Evolutionary conservation across 257 asterid genomes (phyloP).

Genomic region (Solanum megistacrolobum): DNA sequence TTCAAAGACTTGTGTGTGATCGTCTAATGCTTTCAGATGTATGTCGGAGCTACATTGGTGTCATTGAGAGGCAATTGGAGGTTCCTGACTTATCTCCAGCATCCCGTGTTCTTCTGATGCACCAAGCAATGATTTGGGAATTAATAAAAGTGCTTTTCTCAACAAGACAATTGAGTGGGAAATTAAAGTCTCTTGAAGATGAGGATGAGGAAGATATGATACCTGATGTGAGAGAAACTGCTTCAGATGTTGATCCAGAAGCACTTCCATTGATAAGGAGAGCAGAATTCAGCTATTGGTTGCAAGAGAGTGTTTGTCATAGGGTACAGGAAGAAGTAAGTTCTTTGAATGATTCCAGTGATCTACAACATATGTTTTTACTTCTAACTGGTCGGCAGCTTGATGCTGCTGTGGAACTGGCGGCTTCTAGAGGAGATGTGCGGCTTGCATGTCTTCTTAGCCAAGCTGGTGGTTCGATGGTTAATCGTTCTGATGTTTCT

Average conservation of each 20-base stretch:
- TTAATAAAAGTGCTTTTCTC: conserved; percentile 85
- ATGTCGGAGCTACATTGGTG: conserved; percentile 70
- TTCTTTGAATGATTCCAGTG: conserved; percentile 47
- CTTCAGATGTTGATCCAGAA: conserved; percentile 58
- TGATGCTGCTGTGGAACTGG: conserved; percentile 83
- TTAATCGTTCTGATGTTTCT: conserved; percentile 54
- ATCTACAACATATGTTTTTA: conserved; percentile 76
- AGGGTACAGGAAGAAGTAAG: conserved; percentile 87
- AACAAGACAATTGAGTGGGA: conserved; percentile 36
- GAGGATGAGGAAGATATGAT: conserved; percentile 81
- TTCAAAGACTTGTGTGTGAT: conserved; percentile 64
- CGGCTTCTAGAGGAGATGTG: conserved; percentile 94
- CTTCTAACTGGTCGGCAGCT: conserved; percentile 91
- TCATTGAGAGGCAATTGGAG: conserved; percentile 76
- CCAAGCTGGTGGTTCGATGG: conserved; percentile 81
- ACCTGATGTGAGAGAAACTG: conserved; percentile 41
- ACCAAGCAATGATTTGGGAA: conserved; percentile 93
- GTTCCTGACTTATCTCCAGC: conserved; percentile 49
- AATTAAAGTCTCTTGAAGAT: conserved; percentile 36
- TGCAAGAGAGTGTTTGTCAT: conserved; percentile 86
- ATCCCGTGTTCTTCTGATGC: conserved; percentile 66
- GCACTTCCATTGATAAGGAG: conserved; percentile 77
- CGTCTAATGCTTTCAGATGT: conserved; percentile 61
- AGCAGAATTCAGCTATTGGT: conserved; percentile 89
- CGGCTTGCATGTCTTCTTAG: conserved; percentile 88